Evolutionary conservation across 2,329 filamentous ascomycete species (phyloP).

Genomic region (Elsinoe batatas): DNA sequence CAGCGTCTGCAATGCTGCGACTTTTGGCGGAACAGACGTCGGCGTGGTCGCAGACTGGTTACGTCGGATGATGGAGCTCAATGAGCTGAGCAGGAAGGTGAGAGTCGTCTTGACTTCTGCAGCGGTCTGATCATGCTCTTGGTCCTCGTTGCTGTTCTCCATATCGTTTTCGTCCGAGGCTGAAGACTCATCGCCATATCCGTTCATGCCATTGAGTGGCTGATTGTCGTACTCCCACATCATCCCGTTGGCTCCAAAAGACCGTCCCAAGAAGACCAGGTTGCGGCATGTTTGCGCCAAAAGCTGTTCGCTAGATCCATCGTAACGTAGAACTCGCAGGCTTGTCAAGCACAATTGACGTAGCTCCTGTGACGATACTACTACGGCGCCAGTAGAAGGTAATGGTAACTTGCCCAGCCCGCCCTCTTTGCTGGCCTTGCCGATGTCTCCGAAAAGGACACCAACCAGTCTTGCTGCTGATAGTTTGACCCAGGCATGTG

Average conservation of each 20-base stretch:
- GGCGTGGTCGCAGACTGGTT: conserved; percentile 50
- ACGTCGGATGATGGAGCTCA: conserved; percentile 68
- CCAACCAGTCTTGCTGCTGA: conserved; percentile 65
- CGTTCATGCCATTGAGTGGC: conserved; percentile 36
- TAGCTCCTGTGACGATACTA: conserved; percentile 56
- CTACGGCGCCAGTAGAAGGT: conserved; percentile 59
- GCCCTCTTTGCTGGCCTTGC: conserved; percentile 45
- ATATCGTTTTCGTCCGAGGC: conserved; percentile 35
- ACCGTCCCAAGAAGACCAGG: conserved; percentile 68
- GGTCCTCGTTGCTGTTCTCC: conserved; percentile 34
- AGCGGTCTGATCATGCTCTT: conserved; percentile 18
- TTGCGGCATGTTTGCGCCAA: conserved; percentile 71
- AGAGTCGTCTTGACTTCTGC: conserved; percentile 43
- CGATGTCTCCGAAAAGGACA: conserved; percentile 71
- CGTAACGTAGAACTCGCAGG: conserved; percentile 46
- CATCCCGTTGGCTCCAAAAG: conserved; percentile 49
- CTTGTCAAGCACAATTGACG: conserved; percentile 47
- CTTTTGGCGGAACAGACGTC: conserved; percentile 60
- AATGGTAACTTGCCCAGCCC: conserved; percentile 51
- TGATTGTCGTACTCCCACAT: conserved; percentile 32
- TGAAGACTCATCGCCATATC: conserved; percentile 34
- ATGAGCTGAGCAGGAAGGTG: conserved; percentile 66
- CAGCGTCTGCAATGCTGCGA: conserved; percentile 64
- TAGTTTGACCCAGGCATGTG: conserved; percentile 64
- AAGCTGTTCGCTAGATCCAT: conserved; percentile 56